phyloP scores from a whole-genome alignment of 192 early-diverging fungal species.

The Backusella macrospora region DNA sequence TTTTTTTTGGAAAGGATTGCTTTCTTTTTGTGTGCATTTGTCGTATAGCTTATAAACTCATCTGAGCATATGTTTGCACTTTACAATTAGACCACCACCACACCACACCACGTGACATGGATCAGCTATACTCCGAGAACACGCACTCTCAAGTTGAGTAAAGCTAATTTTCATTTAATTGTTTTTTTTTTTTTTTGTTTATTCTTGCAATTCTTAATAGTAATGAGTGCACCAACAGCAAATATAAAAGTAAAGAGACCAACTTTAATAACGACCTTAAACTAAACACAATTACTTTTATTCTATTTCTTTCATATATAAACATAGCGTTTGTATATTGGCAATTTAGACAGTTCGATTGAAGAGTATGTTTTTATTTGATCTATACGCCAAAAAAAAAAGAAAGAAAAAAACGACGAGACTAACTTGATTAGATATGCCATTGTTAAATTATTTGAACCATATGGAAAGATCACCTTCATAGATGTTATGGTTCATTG shows the following conservation, averaged over 20 bases:
- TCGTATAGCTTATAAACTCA: too few relatives aligned
- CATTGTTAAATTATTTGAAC: constrained; percentile 69
- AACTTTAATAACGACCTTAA: background rate
- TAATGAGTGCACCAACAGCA: constrained; percentile 3
- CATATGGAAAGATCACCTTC: constrained; percentile 65
- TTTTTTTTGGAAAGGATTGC: too few relatives aligned
- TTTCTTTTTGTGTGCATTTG: too few relatives aligned
- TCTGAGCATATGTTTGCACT: too few relatives aligned
- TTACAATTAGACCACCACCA: too few relatives aligned
- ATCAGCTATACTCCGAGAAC: too few relatives aligned
- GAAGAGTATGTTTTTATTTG: constrained; percentile 55
- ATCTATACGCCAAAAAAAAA: background rate
- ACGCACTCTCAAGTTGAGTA: background rate
- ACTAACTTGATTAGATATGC: constrained; percentile 46
- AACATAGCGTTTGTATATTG: constrained; percentile 69
- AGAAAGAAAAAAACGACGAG: too few relatives aligned
- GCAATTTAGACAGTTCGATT: constrained; percentile 64
- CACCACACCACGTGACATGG: too few relatives aligned
- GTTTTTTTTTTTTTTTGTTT: background rate
- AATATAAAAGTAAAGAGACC: constrained; percentile 15
- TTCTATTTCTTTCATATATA: background rate
- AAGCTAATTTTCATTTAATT: background rate
- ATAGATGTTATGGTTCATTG: constrained; percentile 70
- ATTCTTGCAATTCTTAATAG: background rate
- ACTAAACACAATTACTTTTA: background rate